Percentiles rank a stretch among this genome's conserved stretches.
Conservation (phyloP, 2,329 filamentous ascomycete species). For the Epichloe gansuensis region DNA sequence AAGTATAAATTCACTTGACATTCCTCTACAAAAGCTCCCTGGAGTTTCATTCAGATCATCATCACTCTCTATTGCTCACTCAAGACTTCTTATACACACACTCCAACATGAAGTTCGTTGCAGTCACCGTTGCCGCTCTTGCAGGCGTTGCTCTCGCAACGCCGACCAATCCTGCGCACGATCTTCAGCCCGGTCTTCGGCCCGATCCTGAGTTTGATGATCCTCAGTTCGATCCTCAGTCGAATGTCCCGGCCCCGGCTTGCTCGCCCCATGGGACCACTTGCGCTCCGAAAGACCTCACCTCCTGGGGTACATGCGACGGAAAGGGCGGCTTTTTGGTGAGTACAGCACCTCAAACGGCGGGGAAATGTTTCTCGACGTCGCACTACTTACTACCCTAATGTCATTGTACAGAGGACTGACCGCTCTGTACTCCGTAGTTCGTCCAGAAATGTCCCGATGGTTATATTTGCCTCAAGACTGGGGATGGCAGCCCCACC, state of each 20-base stretch:
- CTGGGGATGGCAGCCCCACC: constrained; percentile 23
- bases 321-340: constrained; percentile 18
- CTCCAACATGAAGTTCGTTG: constrained; percentile 20
- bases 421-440: constrained; percentile 9
- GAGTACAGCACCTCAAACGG: constrained; percentile 11
- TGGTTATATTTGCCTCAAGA: constrained; percentile 23
- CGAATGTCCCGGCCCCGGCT: neutral
- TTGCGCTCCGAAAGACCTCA: no score
- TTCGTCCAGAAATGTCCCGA: constrained; percentile 22
- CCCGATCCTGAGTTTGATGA: no score
- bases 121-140: constrained; percentile 13
- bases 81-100: neutral
- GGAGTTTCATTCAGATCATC: neutral
- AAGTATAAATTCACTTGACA: no score
- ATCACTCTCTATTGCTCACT: neutral
- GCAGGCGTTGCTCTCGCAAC: constrained; percentile 8
- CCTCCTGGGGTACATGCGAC: constrained; percentile 21
- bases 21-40: no score
- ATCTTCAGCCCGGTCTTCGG: no score
- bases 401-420: neutral
- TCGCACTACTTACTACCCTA: neutral
- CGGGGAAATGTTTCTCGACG: neutral
- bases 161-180: neutral
- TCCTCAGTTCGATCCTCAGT: no score
- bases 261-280: constrained; percentile 17